Base-by-base conservation (phyloP, 345 rosid species). In the Sisymbrium irio region DNA sequence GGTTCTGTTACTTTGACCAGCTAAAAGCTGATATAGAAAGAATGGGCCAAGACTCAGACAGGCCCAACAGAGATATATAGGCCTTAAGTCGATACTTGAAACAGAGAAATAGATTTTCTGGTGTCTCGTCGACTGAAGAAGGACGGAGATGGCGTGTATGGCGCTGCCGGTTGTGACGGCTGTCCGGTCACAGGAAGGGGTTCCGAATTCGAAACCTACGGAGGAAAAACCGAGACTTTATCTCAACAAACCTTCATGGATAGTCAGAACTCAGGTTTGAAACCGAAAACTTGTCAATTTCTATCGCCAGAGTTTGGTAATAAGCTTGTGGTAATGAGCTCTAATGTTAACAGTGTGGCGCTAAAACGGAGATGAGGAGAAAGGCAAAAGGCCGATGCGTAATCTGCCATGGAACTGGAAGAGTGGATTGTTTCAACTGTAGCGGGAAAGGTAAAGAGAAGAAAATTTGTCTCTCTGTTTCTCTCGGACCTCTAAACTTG, bases 181-280 rank as follows among this genome's bases (percentile, higher is more conserved):
- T 4, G 22, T 46, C 12, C 77, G 81, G 33, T 7, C 62, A 67
- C 72, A 78, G 10, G 61, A 70, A 19, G 47, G 44, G 42, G 53
- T 50, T 20, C 11, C 73, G 36, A 78, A 80, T 37, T 51, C 70
- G 17, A 50, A 67, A 14, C 11, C 41, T 0, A 9, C 37, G 41
- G 27, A 62, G 42, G 20, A 22, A 6, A 6, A 69, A 62, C 49
- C 54, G 67, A 72, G 59, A 42, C 83, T 87, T 41, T 83, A 76
- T 68, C 66, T 86, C 70, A 25, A 74, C 22, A 89, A 88, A 76
- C 93, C 92, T 68, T 78, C 93, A 44, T 89, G 88, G 92, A 65
- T 85, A 33, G 87, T 92, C 79, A 83, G 75, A 82, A 86, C 96
- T 14, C 90, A 89, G 96, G 97, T 82, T 39, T 47, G 54, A 64